phyloP scores from a whole-genome alignment of 106 monocot species.

The Dioscorea zingiberensis region DNA sequence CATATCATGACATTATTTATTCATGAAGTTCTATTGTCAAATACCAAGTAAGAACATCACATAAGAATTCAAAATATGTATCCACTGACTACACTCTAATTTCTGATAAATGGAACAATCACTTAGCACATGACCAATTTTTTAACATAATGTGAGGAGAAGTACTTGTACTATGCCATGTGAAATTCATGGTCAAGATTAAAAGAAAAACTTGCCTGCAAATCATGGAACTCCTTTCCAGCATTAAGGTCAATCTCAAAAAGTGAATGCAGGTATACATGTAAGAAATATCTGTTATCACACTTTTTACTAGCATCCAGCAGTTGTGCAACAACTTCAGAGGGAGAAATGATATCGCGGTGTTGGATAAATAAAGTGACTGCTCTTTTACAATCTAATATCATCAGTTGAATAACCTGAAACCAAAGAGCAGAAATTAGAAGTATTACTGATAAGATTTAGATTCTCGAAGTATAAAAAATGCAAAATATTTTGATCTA shows the following conservation, averaged over 20 bases:
- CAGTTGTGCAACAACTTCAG: slow-evolving; percentile 80
- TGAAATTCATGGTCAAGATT: not conserved
- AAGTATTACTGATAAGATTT: not conserved
- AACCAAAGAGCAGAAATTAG: slow-evolving; percentile 5
- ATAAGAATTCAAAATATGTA: too few species aligned
- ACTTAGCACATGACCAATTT: too few species aligned
- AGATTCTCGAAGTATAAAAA: not conserved
- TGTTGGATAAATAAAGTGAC: slow-evolving; percentile 72
- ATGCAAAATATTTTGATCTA: too few species aligned
- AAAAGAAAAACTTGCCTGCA: slow-evolving; percentile 51
- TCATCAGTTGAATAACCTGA: slow-evolving; percentile 86
- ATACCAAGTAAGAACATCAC: too few species aligned
- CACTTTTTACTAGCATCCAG: slow-evolving; percentile 39
- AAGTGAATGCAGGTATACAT: slow-evolving; percentile 79
- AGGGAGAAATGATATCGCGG: slow-evolving; percentile 57
- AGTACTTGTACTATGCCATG: too few species aligned
- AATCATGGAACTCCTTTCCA: slow-evolving; percentile 90
- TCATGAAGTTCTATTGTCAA: too few species aligned
- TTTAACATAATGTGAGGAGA: too few species aligned
- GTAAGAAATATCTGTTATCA: slow-evolving; percentile 58
- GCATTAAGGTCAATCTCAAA: slow-evolving; percentile 74
- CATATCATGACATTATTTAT: too few species aligned
- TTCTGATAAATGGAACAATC: too few species aligned
- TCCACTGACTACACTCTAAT: too few species aligned
- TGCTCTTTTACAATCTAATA: slow-evolving; percentile 72